Percentiles rank a stretch among this genome's conserved stretches.
Conservation (phyloP, 768 basidiomycete genomes). For the Boletus tomentosulus region DNA sequence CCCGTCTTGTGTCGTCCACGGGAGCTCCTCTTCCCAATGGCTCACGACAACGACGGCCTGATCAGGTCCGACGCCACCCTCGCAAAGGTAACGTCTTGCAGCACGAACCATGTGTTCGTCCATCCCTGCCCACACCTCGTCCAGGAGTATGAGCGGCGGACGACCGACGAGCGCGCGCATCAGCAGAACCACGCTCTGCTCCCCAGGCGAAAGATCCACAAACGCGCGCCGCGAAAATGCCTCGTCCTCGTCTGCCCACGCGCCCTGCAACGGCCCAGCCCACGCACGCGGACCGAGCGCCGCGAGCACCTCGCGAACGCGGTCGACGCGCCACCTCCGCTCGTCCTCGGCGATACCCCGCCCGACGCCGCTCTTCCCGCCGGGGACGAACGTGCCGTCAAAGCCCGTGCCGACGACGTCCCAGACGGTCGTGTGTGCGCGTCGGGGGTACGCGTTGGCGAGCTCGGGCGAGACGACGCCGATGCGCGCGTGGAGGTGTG, state of each 20-base stretch:
- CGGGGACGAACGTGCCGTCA: slow-evolving; percentile 72
- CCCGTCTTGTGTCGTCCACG: slow-evolving; percentile 63
- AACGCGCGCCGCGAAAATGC: slow-evolving; percentile 53
- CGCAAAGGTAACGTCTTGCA: slow-evolving; percentile 59
- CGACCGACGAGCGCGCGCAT: slow-evolving; percentile 79
- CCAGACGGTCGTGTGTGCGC: slow-evolving; percentile 61
- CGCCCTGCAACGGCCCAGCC: too few relatives aligned
- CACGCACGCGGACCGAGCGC: slow-evolving; percentile 60
- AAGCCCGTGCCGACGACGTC: slow-evolving; percentile 88
- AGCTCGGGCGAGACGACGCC: slow-evolving; percentile 88
- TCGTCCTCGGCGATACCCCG: too few relatives aligned
- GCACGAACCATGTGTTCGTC: slow-evolving; percentile 69
- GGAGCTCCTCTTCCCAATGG: slow-evolving; percentile 91
- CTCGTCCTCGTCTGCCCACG: slow-evolving; percentile 20
- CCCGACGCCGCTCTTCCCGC: slow-evolving; percentile 30
- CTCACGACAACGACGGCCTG: slow-evolving; percentile 86
- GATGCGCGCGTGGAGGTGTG: slow-evolving; percentile 58
- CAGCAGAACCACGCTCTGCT: slow-evolving; percentile 78
- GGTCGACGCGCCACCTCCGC: slow-evolving; percentile 36
- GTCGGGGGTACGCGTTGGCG: slow-evolving; percentile 83
- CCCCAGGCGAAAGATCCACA: slow-evolving; percentile 60
- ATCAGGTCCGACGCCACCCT: slow-evolving; percentile 42
- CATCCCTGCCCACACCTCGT: slow-evolving; percentile 95
- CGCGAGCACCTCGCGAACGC: slow-evolving; percentile 56
- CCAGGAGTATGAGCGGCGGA: slow-evolving; percentile 75